Base-by-base conservation (phyloP, 2,329 filamentous ascomycete species). In the Lasiodiplodia sp. region DNA sequence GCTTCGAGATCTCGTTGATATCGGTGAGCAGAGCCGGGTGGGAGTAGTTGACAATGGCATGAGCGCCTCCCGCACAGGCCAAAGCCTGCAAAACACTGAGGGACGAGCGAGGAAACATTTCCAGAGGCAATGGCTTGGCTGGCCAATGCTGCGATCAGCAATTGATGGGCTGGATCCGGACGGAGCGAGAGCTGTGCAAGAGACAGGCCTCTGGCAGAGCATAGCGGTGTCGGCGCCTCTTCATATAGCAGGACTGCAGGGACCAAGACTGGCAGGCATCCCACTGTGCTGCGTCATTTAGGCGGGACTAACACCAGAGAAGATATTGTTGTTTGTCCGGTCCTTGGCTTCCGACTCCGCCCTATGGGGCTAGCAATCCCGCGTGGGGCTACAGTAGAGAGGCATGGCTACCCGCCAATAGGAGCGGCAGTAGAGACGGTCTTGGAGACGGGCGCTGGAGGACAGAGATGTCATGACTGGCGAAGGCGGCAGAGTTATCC, bases 1-100 rank as follows among this genome's bases (percentile, higher is more conserved):
- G 77, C 31, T 75, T 72, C 44, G 78, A 79, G 62, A 82, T 78
- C 56, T 71, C 71, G 68, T 70, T 72, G 31, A 79, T 71, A 67
- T 80, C 79, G 31, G 74, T 75, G 7, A 80, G 70, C 37, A 79
- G 69, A 6, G 65, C 51, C 4, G 60, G 60, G 31, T 52, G 28
- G 28, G 57, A 52, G 28, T 28, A 37, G n/a, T 58, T 51, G 25
- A 55, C 66, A 16, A 47, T n/a, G 37, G 52, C 63, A 25, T 21
- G 51, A 21, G 31, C 63, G 51, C 49, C 23, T 44, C 51, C 63
- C 18, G 51, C 51, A 31, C 18, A 55, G 51, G 40, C 49, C 37
- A 66, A 28, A 12, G 63, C 52, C 51, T 44, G 51, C 51, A 55
- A 52, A 40, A 52, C 63, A 31, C 23, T 23, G 6, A 44, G 23